These are phyloP conservation scores for Oryza punctata DNA, from an alignment of 176 grass and related monocot species.

Conservation along the genomic window DNA sequence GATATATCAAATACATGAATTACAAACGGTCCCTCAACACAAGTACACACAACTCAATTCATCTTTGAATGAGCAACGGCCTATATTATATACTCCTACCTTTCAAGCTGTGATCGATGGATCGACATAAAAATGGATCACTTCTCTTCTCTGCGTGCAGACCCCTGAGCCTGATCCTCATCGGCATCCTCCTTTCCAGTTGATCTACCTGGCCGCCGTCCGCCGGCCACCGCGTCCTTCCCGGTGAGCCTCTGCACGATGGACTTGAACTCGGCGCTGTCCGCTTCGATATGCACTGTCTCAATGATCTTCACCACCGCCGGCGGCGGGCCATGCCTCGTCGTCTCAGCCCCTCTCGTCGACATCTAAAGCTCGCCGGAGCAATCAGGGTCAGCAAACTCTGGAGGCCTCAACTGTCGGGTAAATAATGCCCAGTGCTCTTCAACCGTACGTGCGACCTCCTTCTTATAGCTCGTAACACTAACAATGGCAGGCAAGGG, in stretches of 20 bases:
- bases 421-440: background rate
- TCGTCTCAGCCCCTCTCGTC: slow-evolving; percentile 15
- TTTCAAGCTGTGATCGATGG: too few species aligned
- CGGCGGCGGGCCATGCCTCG: background rate
- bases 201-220: background rate
- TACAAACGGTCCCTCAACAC: too few species aligned
- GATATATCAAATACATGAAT: background rate
- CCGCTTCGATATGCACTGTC: slow-evolving; percentile 49
- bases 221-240: slow-evolving; percentile 35
- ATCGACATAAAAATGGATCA: background rate
- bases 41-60: background rate
- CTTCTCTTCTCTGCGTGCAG: background rate
- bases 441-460: background rate
- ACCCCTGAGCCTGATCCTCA: background rate
- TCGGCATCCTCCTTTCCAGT: background rate
- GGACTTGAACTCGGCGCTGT: slow-evolving; percentile 45
- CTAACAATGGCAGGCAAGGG: background rate
- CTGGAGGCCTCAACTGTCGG: background rate
- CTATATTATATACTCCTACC: too few species aligned
- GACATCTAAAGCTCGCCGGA: slow-evolving; percentile 3
- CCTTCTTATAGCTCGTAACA: slow-evolving; percentile 26
- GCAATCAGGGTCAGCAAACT: background rate
- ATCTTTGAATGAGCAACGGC: too few species aligned
- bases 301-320: slow-evolving; percentile 49
- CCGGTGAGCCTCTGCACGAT: slow-evolving; percentile 52